Conservation (phyloP, 129 eudicot genomes). For the Chrysanthemum lavandulifolium region DNA sequence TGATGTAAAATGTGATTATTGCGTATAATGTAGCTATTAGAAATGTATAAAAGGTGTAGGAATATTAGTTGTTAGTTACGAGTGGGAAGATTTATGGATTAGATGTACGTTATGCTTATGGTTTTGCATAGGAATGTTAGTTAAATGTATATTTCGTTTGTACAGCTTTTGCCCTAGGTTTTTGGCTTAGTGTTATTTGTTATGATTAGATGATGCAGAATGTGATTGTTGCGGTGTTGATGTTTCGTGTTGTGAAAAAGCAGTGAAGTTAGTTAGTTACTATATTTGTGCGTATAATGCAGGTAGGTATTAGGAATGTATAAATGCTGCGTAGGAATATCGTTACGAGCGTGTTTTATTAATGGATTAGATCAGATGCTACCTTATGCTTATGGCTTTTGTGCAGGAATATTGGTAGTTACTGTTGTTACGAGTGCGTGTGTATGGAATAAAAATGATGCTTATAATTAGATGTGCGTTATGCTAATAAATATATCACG, state of each 20-base stretch:
- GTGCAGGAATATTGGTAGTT: conserved; percentile 1
- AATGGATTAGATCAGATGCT: not conserved
- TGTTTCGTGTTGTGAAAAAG: no score
- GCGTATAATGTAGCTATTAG: not conserved
- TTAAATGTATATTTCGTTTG: not conserved
- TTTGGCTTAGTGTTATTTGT: no score
- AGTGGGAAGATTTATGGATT: not conserved
- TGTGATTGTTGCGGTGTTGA: not conserved
- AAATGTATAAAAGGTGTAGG: no score
- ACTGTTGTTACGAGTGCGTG: no score
- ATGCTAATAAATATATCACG: no score
- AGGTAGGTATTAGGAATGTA: not conserved
- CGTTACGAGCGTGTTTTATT: no score
- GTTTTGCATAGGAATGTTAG: not conserved
- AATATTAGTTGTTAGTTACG: no score
- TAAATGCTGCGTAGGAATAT: no score
- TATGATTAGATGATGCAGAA: not conserved
- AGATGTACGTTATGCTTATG: not conserved
- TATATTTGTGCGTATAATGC: not conserved
- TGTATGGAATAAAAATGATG: no score
- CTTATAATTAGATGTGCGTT: no score
- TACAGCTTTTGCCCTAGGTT: not conserved
- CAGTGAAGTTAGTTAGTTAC: no score
- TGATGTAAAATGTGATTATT: not conserved
- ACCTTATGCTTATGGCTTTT: not conserved